Percentiles rank a stretch among this genome's conserved stretches.
phyloP scores from a whole-genome alignment of 192 early-diverging fungal genomes.

The Entomortierella beljakovae region DNA sequence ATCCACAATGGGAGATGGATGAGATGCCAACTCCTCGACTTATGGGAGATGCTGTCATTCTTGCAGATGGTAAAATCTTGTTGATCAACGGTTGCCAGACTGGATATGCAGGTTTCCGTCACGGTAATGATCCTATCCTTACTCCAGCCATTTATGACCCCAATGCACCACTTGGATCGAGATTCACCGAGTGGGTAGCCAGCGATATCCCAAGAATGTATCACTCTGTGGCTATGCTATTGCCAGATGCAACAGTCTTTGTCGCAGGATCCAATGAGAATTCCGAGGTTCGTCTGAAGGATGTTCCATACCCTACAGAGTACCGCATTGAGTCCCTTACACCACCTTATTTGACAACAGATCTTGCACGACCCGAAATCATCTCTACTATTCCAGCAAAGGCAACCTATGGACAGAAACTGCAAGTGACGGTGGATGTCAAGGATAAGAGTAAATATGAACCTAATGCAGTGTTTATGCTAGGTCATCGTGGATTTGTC shows the following conservation, averaged over 20 bases:
- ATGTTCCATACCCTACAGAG: slow-evolving; percentile 58
- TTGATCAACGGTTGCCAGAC: slow-evolving; percentile 72
- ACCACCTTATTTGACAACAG: slow-evolving; percentile 64
- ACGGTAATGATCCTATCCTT: slow-evolving; percentile 60
- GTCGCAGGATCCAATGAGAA: slow-evolving; percentile 56
- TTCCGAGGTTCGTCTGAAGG: slow-evolving; percentile 31
- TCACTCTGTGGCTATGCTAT: slow-evolving; percentile 65
- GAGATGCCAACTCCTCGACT: slow-evolving; percentile 56
- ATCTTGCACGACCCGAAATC: slow-evolving; percentile 54
- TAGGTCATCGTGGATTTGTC: slow-evolving; percentile 62
- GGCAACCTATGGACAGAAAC: slow-evolving; percentile 46
- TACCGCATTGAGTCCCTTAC: slow-evolving; percentile 66
- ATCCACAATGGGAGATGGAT: slow-evolving; percentile 66
- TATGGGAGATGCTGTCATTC: slow-evolving; percentile 65
- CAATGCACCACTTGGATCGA: slow-evolving; percentile 40
- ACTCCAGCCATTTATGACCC: slow-evolving; percentile 70
- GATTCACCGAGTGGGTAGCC: slow-evolving; percentile 52
- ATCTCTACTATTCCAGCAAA: slow-evolving; percentile 23
- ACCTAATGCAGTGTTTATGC: slow-evolving; percentile 51
- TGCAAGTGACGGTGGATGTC: slow-evolving; percentile 52
- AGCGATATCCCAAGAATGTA: slow-evolving; percentile 72
- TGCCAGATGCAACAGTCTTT: slow-evolving; percentile 57
- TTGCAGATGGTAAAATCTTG: slow-evolving; percentile 68
- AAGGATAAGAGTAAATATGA: slow-evolving; percentile 33
- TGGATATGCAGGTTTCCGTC: slow-evolving; percentile 67